phyloP scores from a whole-genome alignment of 371 early-diverging fungal genomes.

The Fennellomyces sp. region DNA sequence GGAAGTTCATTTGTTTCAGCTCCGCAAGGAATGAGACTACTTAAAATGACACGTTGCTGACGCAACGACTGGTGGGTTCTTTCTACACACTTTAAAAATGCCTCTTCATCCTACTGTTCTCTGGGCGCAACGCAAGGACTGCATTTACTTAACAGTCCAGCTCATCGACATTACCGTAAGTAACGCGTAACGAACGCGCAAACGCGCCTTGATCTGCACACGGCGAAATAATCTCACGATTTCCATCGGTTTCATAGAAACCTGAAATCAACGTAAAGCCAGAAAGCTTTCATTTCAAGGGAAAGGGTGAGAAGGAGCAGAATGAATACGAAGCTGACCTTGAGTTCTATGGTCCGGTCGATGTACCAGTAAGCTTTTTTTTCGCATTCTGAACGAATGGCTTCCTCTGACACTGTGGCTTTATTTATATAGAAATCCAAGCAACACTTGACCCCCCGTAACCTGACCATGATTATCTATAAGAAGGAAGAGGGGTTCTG shows the following conservation, averaged over 20 bases:
- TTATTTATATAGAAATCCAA: conserved; percentile 61
- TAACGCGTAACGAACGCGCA: neutral
- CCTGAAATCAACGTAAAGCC: conserved; percentile 61
- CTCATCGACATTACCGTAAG: conserved; percentile 71
- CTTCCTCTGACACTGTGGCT: no score
- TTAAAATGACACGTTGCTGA: neutral
- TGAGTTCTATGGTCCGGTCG: conserved; percentile 74
- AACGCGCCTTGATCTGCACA: neutral
- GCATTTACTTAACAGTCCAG: conserved; percentile 87
- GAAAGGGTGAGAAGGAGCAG: conserved; percentile 63
- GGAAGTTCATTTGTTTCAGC: no score
- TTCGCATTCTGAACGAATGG: no score
- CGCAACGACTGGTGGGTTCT: neutral
- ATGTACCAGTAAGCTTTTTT: conserved; percentile 77
- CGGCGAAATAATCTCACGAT: neutral
- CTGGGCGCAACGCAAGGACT: conserved; percentile 91
- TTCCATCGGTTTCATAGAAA: conserved; percentile 15
- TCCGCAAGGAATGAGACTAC: neutral
- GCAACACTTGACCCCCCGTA: conserved; percentile 67
- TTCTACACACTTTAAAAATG: conserved; percentile 20
- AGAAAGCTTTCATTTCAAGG: conserved; percentile 67
- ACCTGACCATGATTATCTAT: conserved; percentile 63
- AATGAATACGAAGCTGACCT: conserved; percentile 77
- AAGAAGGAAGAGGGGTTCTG: conserved; percentile 81
- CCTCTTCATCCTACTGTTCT: conserved; percentile 73